Conservation (phyloP, 2,329 filamentous ascomycete species). For the Xenoacremonium recifei region DNA sequence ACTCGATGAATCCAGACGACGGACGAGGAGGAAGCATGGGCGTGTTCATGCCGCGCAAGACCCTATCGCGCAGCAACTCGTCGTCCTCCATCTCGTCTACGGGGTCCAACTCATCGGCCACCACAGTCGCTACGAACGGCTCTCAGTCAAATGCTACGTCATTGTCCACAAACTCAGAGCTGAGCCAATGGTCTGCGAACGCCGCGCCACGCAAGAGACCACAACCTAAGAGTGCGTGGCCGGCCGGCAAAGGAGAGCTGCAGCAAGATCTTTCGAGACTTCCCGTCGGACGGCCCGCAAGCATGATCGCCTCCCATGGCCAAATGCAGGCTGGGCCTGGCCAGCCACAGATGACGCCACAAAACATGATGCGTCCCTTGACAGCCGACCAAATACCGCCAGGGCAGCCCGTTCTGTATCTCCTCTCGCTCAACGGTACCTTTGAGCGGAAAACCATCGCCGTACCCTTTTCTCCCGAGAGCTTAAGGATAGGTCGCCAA, state of each 20-base stretch:
- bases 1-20: constrained; percentile 80
- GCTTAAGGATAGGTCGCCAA: constrained; percentile 88
- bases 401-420: constrained; percentile 75
- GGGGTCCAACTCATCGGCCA: constrained; percentile 61
- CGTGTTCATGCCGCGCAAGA: constrained; percentile 89
- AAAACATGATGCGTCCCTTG: constrained; percentile 61
- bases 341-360: constrained; percentile 40
- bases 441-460: constrained; percentile 97
- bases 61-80: constrained; percentile 82
- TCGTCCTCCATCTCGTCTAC: constrained; percentile 89
- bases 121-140: constrained; percentile 62
- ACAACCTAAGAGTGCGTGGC: constrained; percentile 51
- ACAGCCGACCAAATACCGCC: constrained; percentile 55
- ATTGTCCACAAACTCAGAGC: constrained; percentile 44
- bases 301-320: constrained; percentile 35
- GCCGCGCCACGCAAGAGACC: constrained; percentile 50
- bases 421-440: constrained; percentile 89
- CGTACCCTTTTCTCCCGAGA: constrained; percentile 92
- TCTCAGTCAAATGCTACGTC: constrained; percentile 62
- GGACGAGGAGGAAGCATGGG: constrained; percentile 58
- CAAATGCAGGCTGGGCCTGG: constrained; percentile 30
- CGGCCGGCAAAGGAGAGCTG: constrained; percentile 45
- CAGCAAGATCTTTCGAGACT: constrained; percentile 48
- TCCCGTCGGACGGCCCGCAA: constrained; percentile 42
- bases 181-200: constrained; percentile 50